Base-by-base conservation (phyloP, 768 basidiomycete species). In the Symmetrospora coprosmae region DNA sequence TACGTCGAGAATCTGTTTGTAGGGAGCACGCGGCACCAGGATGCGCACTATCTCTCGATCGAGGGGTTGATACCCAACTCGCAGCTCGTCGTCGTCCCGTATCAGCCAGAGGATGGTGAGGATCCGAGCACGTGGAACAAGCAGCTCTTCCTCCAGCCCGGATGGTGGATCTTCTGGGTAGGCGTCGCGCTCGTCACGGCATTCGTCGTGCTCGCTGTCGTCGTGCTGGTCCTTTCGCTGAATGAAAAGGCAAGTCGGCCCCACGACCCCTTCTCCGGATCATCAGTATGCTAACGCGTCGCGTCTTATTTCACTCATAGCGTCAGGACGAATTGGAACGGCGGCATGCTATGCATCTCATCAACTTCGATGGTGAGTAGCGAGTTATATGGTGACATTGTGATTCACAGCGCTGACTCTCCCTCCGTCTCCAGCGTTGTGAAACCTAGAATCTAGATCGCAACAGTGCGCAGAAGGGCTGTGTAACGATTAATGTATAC, bases 1-100 rank as follows among this genome's bases (percentile, higher is more conserved):
- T 99, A 99, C 74, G 90, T 99, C 68, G 94, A 99, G 77, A 96
- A 96, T 72, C 78, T 99, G 1, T 94, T 94, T 71, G 86, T 97
- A 19, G 94, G 94, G 16, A 84, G 88, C 3, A 92, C 90, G 5
- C 78, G 86, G 30, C 82, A 87, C 61, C 67, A 68, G 35, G 71
- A 77, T 0, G 70, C 76, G 34, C 87, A 92, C 69, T 87, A 78
- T 65, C 89, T 92, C 71, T 83, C 85, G 70, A 84, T 97, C 79
- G 94, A 97, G 70, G 91, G 91, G 27, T 84, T 99, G 33, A 90
- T 99, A 43, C 94, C 94, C 0, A 97, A 99, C 71, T 94, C 90
- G 2, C 88, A 89, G 64, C 81, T 99, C 14, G 84, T 97, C n/a
- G 90, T 99, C 67, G 81, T 85, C 37, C 91, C 92, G 0, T 75